Evolutionary conservation across 2,329 filamentous ascomycete species (phyloP), one percentile per base, ranked within the genome.

Genomic region (Colletotrichum sp.): DNA sequence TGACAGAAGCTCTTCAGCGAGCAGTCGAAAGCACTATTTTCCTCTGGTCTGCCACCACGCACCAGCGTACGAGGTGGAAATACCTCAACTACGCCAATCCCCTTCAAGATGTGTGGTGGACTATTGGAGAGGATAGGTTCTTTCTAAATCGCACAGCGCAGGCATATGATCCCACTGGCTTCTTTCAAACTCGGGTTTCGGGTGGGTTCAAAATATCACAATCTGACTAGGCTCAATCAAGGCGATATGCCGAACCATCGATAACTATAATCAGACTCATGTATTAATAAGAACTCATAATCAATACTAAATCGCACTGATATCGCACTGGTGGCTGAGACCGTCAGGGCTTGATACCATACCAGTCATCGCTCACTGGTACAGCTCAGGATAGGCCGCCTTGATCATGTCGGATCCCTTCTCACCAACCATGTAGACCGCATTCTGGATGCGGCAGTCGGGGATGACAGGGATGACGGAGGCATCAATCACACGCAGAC

Each of bases 401-500:
- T 78, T 78, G 65, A 77, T 78, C 34, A 63, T 67, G 34, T 78
- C 74, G 24, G 66, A 77, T 0, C 73, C 85, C 84, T 89, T 92
- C 80, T 93, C 91, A 6, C 85, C 91, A 72, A 92, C 80, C 88
- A 90, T 90, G 78, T 93, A 93, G 3, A 92, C 90, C 3, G 89
- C 87, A 73, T 91, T 92, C 80, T 92, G 90, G 64, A 92, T 92
- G 2, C 90, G 87, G n/a, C 84, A 90, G 86, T 86, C 90, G 75
- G 80, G 90, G 81, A 87, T 90, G 81, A 91, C 85, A 0, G 90
- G 90, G 15, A 92, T 88, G 26, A 91, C 82, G 0, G 88, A 90
- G 0, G 90, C 90, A 80, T 92, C 90, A 39, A 89, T 87, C 13
- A 92, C 86, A 10, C 90, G 86, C 4, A 92, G 85, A 26, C 86